phyloP scores from a whole-genome alignment of 73 alveolate species.

The Tetrahymena elliotti region DNA sequence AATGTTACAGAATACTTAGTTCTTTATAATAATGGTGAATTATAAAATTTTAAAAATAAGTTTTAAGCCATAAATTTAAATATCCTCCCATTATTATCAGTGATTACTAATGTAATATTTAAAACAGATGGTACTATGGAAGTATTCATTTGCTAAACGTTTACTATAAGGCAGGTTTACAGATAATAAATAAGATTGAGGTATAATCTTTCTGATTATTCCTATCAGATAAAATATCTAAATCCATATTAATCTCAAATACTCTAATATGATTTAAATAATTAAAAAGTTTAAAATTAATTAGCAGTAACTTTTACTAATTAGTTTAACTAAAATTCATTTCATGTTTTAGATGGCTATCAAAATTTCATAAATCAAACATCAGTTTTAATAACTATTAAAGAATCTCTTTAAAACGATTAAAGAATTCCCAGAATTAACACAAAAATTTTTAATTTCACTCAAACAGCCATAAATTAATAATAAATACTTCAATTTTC shows the following conservation, averaged over 20 bases:
- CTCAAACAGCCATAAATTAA: background rate
- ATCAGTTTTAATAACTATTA: background rate
- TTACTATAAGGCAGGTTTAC: background rate
- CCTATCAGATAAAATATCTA: background rate
- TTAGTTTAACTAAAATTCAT: background rate
- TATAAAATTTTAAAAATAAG: too few relatives aligned
- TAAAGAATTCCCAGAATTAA: background rate
- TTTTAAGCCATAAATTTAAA: too few relatives aligned
- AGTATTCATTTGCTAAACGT: background rate
- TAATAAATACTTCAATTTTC: too few relatives aligned
- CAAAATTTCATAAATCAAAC: background rate
- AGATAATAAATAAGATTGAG: background rate
- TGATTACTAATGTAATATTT: background rate
- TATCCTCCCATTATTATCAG: background rate
- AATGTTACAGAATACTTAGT: background rate
- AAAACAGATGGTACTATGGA: background rate
- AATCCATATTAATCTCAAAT: background rate
- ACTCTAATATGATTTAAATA: background rate
- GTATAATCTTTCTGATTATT: background rate
- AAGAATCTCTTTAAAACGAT: background rate
- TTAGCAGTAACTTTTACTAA: background rate
- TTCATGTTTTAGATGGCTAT: background rate
- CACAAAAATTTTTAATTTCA: background rate
- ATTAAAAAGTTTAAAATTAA: too few relatives aligned
- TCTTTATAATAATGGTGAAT: too few relatives aligned